Conservation (phyloP, 805 yeast species). For the Schwanniomyces vanrijiae region DNA sequence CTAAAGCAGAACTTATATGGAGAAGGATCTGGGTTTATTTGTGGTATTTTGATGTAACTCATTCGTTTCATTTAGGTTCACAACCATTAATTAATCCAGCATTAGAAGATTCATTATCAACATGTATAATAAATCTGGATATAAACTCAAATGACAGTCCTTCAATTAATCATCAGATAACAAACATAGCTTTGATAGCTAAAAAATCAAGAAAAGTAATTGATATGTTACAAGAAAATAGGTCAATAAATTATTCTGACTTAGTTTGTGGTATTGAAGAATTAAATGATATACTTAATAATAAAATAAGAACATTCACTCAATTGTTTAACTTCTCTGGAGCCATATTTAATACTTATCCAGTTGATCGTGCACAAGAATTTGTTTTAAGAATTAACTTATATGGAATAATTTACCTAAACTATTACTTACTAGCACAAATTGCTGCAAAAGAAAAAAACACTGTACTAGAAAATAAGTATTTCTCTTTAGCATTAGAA, state of each 20-base stretch:
- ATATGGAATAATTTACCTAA: not conserved
- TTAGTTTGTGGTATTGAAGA: slow-evolving; percentile 1
- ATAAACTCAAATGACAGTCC: not conserved
- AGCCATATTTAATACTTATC: not conserved
- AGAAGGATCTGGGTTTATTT: slow-evolving; percentile 8
- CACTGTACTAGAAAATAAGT: not conserved
- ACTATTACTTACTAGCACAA: slow-evolving; percentile 2
- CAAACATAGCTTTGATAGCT: not conserved
- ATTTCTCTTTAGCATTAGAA: slow-evolving; percentile 3
- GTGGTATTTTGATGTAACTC: slow-evolving; percentile 6
- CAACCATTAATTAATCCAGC: not conserved
- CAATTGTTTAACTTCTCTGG: slow-evolving; percentile 3
- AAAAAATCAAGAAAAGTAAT: slow-evolving; percentile 1
- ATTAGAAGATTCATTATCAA: not conserved
- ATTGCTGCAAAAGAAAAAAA: not conserved
- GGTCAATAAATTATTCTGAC: not conserved
- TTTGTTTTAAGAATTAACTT: slow-evolving; percentile 6
- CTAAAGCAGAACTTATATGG: slow-evolving; percentile 5
- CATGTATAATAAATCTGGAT: not conserved
- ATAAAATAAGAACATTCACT: slow-evolving; percentile 4
- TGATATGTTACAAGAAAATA: not conserved
- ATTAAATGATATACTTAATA: slow-evolving; percentile 2
- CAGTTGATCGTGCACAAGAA: slow-evolving; percentile 6
- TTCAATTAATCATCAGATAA: slow-evolving; percentile 1
- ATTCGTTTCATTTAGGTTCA: slow-evolving; percentile 6